Percentiles rank a stretch among this genome's conserved stretches.
Evolutionary conservation across 768 basidiomycete genomes (phyloP).

Genomic region (Infundibulicybe gibba): DNA sequence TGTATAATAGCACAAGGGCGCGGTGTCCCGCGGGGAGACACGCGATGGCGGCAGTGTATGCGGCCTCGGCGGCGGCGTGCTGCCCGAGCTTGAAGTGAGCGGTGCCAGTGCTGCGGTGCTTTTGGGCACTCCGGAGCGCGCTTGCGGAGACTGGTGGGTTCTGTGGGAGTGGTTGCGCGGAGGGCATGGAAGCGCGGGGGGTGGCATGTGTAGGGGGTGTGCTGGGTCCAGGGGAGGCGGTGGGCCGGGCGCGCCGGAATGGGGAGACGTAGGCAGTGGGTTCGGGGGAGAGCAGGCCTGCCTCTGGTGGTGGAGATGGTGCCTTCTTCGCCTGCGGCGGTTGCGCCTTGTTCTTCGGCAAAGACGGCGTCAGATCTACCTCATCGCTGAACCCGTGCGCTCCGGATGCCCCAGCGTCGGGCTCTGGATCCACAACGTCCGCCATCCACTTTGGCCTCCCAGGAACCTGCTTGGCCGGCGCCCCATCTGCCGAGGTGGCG

Average conservation of each 20-base stretch:
- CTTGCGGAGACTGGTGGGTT: constrained; percentile 30
- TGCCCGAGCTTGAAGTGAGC: too few species aligned
- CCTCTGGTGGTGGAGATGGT: neutral
- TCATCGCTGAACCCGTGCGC: constrained; percentile 29
- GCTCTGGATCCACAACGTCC: constrained; percentile 28
- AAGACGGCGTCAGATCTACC: constrained; percentile 11
- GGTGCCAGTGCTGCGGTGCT: too few species aligned
- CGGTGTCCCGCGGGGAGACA: constrained; percentile 66
- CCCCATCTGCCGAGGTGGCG: too few species aligned
- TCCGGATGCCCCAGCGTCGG: constrained; percentile 26
- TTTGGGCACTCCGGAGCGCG: constrained; percentile 45
- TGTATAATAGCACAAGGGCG: constrained; percentile 62
- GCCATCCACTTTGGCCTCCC: constrained; percentile 75
- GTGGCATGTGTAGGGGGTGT: too few species aligned
- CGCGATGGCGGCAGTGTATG: constrained; percentile 71
- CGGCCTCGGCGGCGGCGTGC: constrained; percentile 48
- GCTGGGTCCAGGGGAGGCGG: too few species aligned
- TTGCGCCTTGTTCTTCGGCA: constrained; percentile 5
- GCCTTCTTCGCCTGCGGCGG: too few species aligned
- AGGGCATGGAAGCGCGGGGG: too few species aligned
- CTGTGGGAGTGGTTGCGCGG: constrained; percentile 12
- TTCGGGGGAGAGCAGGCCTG: too few species aligned
- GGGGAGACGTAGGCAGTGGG: too few species aligned
- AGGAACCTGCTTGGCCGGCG: too few species aligned
- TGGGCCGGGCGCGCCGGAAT: too few species aligned